Base-by-base conservation (phyloP, 1,284 basidiomycete genomes). In the Golubevia pallescens region DNA sequence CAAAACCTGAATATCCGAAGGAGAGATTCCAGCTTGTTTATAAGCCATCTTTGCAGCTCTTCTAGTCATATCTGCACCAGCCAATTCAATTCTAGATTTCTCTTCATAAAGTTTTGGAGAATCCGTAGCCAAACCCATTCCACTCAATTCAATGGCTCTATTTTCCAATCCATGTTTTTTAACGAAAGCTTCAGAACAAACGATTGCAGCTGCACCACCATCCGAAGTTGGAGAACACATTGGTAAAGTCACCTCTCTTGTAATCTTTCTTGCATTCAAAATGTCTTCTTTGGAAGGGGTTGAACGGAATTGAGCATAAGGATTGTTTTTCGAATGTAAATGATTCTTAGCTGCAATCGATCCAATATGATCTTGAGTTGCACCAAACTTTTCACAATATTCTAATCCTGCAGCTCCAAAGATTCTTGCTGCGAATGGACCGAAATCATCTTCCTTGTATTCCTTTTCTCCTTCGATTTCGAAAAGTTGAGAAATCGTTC, bases 201-300 rank as follows among this genome's bases (percentile, higher is more conserved):
- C 87, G 65, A 95, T 89, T 24, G 66, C 78, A 23, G 74, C 74
- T 7, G 79, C 79, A 65, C 82, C 86, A 21, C 87, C 87, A 66
- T 87, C 86, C 6, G 86, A 86, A 6, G 93, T 94, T 0, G 93
- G 93, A 72, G 91, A 93, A 80, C 93, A 95, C 93, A 94, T 93
- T 81, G 90, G 92, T 79, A 92, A 91, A 1, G 93, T 94, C 56
- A 94, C 86, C 78, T 93, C 89, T 60, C 90, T 90, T 32, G 89
- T 92, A 80, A 93, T 90, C 86, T 78, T 76, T 42, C 76, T 70
- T 38, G 79, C 69, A 62, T 76, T 74, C 62, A 60, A 51, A 6
- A 81, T 71, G 53, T 80, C 70, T 23, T 71, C 67, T 42, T 65
- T 60, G 54, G 62, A 53, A 3, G 73, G 77, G 10, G 70, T 63